phyloP scores from a whole-genome alignment of 352 stramenopile species.

The Thalassiosira exigua region DNA sequence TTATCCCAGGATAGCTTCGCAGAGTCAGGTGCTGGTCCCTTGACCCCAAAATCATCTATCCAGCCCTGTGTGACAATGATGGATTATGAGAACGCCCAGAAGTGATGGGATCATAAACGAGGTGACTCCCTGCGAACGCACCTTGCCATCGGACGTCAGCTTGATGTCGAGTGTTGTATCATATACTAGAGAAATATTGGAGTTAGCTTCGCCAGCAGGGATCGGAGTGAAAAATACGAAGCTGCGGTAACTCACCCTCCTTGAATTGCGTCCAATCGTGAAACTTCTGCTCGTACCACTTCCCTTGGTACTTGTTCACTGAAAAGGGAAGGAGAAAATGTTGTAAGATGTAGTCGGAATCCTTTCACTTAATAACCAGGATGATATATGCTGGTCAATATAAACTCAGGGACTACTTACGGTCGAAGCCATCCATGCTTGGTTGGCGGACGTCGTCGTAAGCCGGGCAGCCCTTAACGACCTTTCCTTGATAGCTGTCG shows the following conservation, averaged over 20 bases:
- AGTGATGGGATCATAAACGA: too few relatives aligned
- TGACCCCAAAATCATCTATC: constrained; percentile 85
- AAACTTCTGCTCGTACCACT: constrained; percentile 87
- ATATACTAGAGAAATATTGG: too few relatives aligned
- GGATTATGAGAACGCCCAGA: too few relatives aligned
- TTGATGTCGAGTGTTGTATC: constrained; percentile 86
- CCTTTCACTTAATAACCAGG: too few relatives aligned
- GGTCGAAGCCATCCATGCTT: constrained; percentile 84
- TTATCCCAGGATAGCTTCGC: constrained; percentile 83
- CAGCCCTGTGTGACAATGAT: constrained; percentile 74
- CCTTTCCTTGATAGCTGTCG: constrained; percentile 77
- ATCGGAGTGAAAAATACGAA: too few relatives aligned
- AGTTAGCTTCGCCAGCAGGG: too few relatives aligned
- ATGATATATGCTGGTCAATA: too few relatives aligned
- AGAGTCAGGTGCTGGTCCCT: constrained; percentile 76
- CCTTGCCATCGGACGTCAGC: constrained; percentile 56
- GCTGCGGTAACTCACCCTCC: too few relatives aligned
- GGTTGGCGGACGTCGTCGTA: constrained; percentile 81
- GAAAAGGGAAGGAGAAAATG: too few relatives aligned
- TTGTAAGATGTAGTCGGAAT: too few relatives aligned
- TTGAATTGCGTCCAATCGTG: constrained; percentile 88
- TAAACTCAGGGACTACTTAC: too few relatives aligned
- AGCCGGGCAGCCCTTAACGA: constrained; percentile 82
- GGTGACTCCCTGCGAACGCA: too few relatives aligned
- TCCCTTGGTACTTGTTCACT: constrained; percentile 84